Percentiles rank a stretch among this genome's conserved stretches.
Conservation (phyloP, 2,329 filamentous ascomycete genomes). For the Didymella sp. region DNA sequence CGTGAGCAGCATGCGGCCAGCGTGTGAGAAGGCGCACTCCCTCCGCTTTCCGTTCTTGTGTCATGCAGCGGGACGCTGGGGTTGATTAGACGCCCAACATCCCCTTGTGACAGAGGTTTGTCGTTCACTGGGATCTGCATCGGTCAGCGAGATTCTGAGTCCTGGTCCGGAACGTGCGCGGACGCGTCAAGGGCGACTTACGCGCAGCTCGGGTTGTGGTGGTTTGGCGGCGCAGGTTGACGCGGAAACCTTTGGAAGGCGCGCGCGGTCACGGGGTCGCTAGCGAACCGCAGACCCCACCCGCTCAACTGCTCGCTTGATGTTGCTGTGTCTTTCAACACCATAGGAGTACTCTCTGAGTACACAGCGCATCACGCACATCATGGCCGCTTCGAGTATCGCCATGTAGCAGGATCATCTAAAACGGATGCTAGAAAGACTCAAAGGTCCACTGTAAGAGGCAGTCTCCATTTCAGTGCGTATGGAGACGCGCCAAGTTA, state of each 20-base stretch:
- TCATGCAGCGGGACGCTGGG: slow-evolving; percentile 32
- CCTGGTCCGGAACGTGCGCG: not conserved
- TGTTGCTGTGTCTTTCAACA: too few relatives aligned
- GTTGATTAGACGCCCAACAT: slow-evolving; percentile 33
- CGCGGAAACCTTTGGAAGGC: slow-evolving; percentile 14
- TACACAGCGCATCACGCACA: slow-evolving; percentile 30
- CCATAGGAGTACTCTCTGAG: too few relatives aligned
- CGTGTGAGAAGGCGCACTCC: slow-evolving; percentile 40
- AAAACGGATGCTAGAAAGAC: slow-evolving; percentile 37
- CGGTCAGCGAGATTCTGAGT: slow-evolving; percentile 9
- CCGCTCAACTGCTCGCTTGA: not conserved
- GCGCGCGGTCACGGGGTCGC: slow-evolving; percentile 29
- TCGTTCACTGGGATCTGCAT: slow-evolving; percentile 40
- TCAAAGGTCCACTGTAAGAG: slow-evolving; percentile 11
- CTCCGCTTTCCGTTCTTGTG: slow-evolving; percentile 47
- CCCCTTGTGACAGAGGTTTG: slow-evolving; percentile 36
- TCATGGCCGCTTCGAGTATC: slow-evolving; percentile 31
- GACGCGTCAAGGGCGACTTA: slow-evolving; percentile 24
- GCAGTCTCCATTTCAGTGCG: slow-evolving; percentile 5
- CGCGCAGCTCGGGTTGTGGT: slow-evolving; percentile 39
- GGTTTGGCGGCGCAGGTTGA: slow-evolving; percentile 8
- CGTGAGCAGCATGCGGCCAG: slow-evolving; percentile 25
- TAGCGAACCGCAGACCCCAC: not conserved
- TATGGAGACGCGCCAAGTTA: slow-evolving; percentile 10
- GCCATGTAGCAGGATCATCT: slow-evolving; percentile 32